Base-by-base conservation (phyloP, 495 filamentous ascomycete species). In the Penicillium nucicola region DNA sequence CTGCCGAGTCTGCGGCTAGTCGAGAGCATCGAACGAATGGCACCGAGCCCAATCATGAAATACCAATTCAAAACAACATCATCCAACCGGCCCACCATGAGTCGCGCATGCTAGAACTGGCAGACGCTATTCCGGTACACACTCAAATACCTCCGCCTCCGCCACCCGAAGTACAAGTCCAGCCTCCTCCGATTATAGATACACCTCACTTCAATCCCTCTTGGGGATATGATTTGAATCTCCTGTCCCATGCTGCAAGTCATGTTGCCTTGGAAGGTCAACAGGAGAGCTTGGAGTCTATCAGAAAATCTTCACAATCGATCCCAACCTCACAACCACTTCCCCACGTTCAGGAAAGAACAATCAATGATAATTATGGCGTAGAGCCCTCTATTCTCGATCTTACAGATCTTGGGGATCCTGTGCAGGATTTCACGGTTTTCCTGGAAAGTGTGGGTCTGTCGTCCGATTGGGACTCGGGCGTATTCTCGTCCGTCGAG, bases 1-100 rank as follows among this genome's bases (percentile, higher is more conserved):
- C 83, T 57, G 80, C 81, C 59, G 83, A 86, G 55, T 64, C 58
- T 42, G 71, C 74, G 34, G 65, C 67, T 40, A 64, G 68, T 68
- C 71, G 71, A 52, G 72, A 74, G 51, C 64, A 75, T 48, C 74
- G 71, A 19, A 61, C 56, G 11, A 59, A 64, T 35, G 53, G 55
- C 7, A 45, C 34, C 22, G 56, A 64, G 18, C 53, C 48, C 42
- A 59, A 60, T 35, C 65, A 70, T 50, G 71, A 73, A 39, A 57
- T 68, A 46, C 57, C 70, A 54, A 67, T 67, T 10, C 67, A 70
- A 48, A 63, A 69, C 14, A 62, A 69, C 15, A 69, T 75, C 50
- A 65, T 69, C 34, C 68, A 67, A 32, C 65, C 71, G 4, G 49
- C 65, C 45, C 69, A 71, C 50, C 66, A 74, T 60, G 74, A 76